Evolutionary conservation across 2,329 filamentous ascomycete species (phyloP).

Genomic region (Colletotrichum kahawae): DNA sequence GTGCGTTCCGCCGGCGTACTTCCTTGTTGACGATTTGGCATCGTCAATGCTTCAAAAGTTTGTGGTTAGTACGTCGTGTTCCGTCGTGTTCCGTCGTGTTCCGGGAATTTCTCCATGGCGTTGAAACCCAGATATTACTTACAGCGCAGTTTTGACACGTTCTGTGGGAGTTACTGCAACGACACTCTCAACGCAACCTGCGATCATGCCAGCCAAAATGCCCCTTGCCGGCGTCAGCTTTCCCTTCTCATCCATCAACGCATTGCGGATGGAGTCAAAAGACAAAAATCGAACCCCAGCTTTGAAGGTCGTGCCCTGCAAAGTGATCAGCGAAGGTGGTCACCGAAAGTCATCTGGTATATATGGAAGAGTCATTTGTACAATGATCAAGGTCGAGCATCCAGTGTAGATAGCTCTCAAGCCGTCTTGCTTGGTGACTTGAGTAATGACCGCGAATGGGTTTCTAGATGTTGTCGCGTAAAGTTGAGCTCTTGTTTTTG

Average conservation of each 20-base stretch:
- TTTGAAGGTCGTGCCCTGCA: conserved; percentile 63
- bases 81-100: not conserved
- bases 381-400: conserved; percentile 62
- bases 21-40: conserved; percentile 31
- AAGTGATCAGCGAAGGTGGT: not conserved
- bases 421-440: conserved; percentile 62
- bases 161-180: conserved; percentile 73
- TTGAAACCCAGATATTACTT: conserved; percentile 22
- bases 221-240: conserved; percentile 60
- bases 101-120: not conserved
- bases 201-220: conserved; percentile 68
- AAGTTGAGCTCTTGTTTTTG: conserved; percentile 69
- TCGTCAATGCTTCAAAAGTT: conserved; percentile 36
- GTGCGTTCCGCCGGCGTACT: conserved; percentile 34
- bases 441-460: conserved; percentile 59
- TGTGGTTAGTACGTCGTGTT: not conserved
- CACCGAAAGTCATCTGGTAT: not conserved
- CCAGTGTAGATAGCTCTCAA: conserved; percentile 66
- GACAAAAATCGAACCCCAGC: conserved; percentile 70
- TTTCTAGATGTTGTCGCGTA: conserved; percentile 48
- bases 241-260: conserved; percentile 60
- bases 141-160: conserved; percentile 69
- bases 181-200: conserved; percentile 65
- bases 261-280: conserved; percentile 68
- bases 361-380: conserved; percentile 6